Evolutionary conservation across 2,329 filamentous ascomycete genomes (phyloP), one percentile per base, ranked within the genome.

Genomic region (Trichothecium roseum): DNA sequence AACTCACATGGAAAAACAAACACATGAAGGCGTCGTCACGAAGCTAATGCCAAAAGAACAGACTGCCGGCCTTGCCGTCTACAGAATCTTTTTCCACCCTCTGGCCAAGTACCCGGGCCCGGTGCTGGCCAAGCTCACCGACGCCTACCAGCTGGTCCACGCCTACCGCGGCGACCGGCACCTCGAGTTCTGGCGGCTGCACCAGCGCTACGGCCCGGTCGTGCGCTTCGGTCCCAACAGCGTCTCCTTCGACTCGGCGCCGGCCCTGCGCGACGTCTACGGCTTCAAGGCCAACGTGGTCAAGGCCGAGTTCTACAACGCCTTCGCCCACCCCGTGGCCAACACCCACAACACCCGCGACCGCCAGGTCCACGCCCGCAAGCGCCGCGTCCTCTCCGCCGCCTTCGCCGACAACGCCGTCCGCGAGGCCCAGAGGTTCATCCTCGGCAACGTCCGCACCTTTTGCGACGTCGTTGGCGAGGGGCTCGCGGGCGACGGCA

Each of bases 151-250:
- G 52, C 69, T 81, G 20, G 88, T 84, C 54, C 78, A 86, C 45
- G 81, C 81, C 32, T 83, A 78, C 58, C 79, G 74, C 48, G 84
- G 83, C 35, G 78, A 83, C 45, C 71, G 82, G 2, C 83, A 88
- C 51, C 68, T 88, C 14, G 75, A 82, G 49, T 78, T 86, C 48
- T 78, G 78, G 62, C 66, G 70, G 20, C 65, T 80, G 45, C 85
- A 93, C 54, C 62, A 78, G 45, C 68, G 70, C 51, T 87, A 93
- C 49, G 73, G 75, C 46, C 62, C 66, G n/a, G 55, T 77, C 34
- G 81, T 89, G n/a, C 81, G 85, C 18, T 84, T 81, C 44, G 82
- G 81, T 0, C 85, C 85, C 30, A 85, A 86, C 55, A 75, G 74
- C 40, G 62, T 94, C 29, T 84, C 79, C 1, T 74, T 93, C 62